These are phyloP conservation scores for Panicum hallii DNA, from an alignment of 202 grass and related monocot genomes.

Conservation along the genomic window DNA sequence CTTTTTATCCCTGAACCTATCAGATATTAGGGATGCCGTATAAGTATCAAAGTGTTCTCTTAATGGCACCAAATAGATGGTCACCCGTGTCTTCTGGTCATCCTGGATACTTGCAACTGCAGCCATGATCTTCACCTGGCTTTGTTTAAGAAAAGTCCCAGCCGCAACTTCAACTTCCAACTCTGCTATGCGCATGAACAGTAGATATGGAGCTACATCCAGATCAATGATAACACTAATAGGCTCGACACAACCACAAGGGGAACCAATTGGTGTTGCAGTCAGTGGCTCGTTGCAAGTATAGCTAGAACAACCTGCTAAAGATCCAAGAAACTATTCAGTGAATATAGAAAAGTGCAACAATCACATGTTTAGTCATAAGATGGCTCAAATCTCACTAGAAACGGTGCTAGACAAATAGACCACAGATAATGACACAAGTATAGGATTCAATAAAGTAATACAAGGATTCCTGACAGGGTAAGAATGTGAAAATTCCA, in stretches of 20 bases:
- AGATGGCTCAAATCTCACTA: not conserved
- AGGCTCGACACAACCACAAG: constrained; percentile 89
- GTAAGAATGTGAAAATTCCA: constrained; percentile 13
- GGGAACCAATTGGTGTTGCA: constrained; percentile 72
- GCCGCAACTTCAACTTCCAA: constrained; percentile 91
- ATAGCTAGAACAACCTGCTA: constrained; percentile 78
- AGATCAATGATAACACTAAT: constrained; percentile 77
- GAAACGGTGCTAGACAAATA: constrained; percentile 23
- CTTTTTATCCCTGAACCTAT: constrained; percentile 87
- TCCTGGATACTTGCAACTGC: constrained; percentile 75
- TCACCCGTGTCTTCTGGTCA: constrained; percentile 80
- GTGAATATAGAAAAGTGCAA: constrained; percentile 29
- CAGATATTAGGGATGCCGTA: constrained; percentile 76
- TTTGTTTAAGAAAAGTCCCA: constrained; percentile 95
- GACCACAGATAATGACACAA: constrained; percentile 34
- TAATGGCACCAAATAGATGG: constrained; percentile 94
- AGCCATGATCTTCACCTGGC: constrained; percentile 97
- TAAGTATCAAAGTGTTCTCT: constrained; percentile 85
- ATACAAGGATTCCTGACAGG: constrained; percentile 7
- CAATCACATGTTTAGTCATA: not conserved
- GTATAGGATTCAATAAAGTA: not conserved
- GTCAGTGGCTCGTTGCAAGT: constrained; percentile 73
- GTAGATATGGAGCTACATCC: constrained; percentile 72
- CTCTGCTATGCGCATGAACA: constrained; percentile 82
- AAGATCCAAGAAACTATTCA: constrained; percentile 50